Evolutionary conservation across 2,329 filamentous ascomycete species (phyloP), one percentile per base, ranked within the genome.

Genomic region (Blumeria hordei): DNA sequence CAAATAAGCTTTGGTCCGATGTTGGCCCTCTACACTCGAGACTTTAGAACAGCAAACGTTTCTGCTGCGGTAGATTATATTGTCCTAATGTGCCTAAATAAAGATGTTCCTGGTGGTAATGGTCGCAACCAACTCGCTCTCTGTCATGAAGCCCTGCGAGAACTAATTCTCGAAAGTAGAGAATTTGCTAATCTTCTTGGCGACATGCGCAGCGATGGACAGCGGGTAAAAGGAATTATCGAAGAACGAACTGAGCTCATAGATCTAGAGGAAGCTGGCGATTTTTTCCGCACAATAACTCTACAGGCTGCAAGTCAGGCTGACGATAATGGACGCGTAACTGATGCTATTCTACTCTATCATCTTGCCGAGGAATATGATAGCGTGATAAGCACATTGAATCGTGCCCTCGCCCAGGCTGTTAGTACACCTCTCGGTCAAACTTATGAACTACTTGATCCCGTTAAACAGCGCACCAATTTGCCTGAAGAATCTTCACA

Each of bases 361-460:
- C 90, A 98, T 67, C 74, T 98, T 45, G 90, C 92, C 0, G 86
- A 87, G 63, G 88, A 98, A 67, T 96, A 94, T 66, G 88, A 98
- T 66, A 88, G 81, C 55, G 93, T 96, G n/a, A 80, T 95, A 45
- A 73, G 77, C 32, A 90, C 96, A 60, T 78, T 96, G 64, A 94
- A 88, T 68, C 83, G 88, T 41, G 83, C 88, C 3, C 74, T 98
- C 37, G 93, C 88, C 55, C 88, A 96, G 67, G 85, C 87, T 47
- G 80, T 96, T 57, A 83, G 86, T 11, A 75, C 90, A 10, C 88
- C 94, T 62, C 76, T 94, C 62, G 88, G 87, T 54, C 83, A 92
- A 62, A 81, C 87, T 57, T 79, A 83, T 16, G 74, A 88, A 68
- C 81, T 81, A 49, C 70, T 82, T 1, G 75, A 76, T 57, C 77